Conservation (phyloP, 495 filamentous ascomycete genomes). For the Aspergillus funiculosus region DNA sequence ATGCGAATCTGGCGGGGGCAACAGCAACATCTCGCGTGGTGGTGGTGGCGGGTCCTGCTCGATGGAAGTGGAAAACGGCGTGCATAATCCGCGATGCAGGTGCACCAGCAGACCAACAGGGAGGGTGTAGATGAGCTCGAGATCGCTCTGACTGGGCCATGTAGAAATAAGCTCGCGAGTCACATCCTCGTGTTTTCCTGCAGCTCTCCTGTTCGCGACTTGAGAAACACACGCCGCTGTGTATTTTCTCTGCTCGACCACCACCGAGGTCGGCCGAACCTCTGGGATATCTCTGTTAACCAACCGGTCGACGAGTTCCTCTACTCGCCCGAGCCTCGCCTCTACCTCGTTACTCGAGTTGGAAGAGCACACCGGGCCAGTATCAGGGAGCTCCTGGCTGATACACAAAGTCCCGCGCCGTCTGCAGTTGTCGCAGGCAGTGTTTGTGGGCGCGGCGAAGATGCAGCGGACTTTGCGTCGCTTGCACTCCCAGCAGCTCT, state of each 20-base stretch:
- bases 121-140: slow-evolving; percentile 30
- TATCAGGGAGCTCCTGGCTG: slow-evolving; percentile 33
- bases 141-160: slow-evolving; percentile 35
- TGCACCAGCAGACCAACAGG: slow-evolving; percentile 22
- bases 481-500: slow-evolving; percentile 39
- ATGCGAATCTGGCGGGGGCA: slow-evolving; percentile 34
- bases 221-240: not conserved
- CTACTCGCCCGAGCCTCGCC: slow-evolving; percentile 26
- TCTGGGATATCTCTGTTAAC: not conserved
- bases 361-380: slow-evolving; percentile 1
- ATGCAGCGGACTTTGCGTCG: slow-evolving; percentile 34
- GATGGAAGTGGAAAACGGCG: slow-evolving; percentile 15
- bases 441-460: slow-evolving; percentile 24
- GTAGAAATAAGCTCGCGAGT: slow-evolving; percentile 24
- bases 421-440: slow-evolving; percentile 37
- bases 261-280: not conserved
- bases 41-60: slow-evolving; percentile 14
- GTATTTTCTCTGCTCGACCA: not conserved
- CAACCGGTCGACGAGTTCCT: slow-evolving; percentile 27
- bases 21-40: slow-evolving; percentile 26
- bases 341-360: slow-evolving; percentile 11
- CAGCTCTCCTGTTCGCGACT: not conserved
- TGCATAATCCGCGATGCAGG: slow-evolving; percentile 24
- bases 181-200: slow-evolving; percentile 21
- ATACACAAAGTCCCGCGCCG: slow-evolving; percentile 34